A percentile compares a stretch with the other conserved stretches of the same genome.
Evolutionary conservation across 495 filamentous ascomycete species (phyloP).

Genomic region (Hypoxylon cercidicola): DNA sequence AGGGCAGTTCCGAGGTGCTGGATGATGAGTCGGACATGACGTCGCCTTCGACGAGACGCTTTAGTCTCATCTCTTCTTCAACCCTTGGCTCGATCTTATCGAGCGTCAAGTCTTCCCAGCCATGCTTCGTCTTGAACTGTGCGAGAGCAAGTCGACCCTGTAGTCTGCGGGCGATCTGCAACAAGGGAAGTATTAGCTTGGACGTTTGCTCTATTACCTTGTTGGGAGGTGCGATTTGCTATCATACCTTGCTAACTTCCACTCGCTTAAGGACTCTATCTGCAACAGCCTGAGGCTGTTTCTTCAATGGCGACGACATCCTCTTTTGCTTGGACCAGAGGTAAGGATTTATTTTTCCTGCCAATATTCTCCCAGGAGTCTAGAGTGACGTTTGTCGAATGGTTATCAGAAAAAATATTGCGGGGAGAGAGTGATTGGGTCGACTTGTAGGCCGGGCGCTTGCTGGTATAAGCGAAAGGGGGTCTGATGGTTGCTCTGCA

Average conservation of each 20-base stretch:
- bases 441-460: conserved; percentile 49
- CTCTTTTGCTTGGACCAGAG: conserved; percentile 45
- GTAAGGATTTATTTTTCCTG: conserved; percentile 23
- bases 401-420: conserved; percentile 33
- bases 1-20: conserved; percentile 69
- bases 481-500: conserved; percentile 24
- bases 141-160: conserved; percentile 94
- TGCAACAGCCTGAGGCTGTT: conserved; percentile 72
- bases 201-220: conserved; percentile 6
- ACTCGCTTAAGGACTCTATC: conserved; percentile 76
- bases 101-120: conserved; percentile 80
- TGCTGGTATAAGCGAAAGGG: conserved; percentile 48
- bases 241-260: conserved; percentile 84
- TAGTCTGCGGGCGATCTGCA: conserved; percentile 87
- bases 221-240: conserved; percentile 2
- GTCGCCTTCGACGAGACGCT: conserved; percentile 70
- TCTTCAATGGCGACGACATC: conserved; percentile 68
- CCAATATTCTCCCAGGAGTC: conserved; percentile 19
- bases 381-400: conserved; percentile 39
- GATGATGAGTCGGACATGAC: conserved; percentile 84
- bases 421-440: conserved; percentile 45
- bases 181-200: conserved; percentile 27
- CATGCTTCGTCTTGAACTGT: conserved; percentile 95
- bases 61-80: conserved; percentile 76
- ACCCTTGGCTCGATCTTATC: conserved; percentile 78